Evolutionary conservation across 1,284 basidiomycete genomes (phyloP), one percentile per base, ranked within the genome.

Genomic region (Gomphus bonarii): DNA sequence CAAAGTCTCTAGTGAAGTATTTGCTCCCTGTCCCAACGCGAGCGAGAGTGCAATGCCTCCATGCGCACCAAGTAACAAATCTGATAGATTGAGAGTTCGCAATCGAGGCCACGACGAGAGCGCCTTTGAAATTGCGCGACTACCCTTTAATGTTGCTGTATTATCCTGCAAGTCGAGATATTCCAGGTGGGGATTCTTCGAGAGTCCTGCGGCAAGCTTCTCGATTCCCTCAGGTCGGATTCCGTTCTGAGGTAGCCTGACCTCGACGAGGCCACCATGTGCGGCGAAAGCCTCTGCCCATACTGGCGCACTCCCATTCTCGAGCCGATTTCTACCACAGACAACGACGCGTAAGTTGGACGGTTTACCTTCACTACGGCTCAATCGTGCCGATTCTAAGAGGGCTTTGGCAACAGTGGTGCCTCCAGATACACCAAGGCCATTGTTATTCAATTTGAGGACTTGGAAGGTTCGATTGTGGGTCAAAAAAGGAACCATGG

Each of bases 381-480:
- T 82, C 57, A 85, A 75, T 58, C 79, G 73, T 1, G 93, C 95
- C 36, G 91, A 91, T 62, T 82, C 80, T 44, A 82, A 72, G 11
- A 99, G 75, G 12, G 97, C 97, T 54, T 85, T 77, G 42, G 97
- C 92, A 63, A 99, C 82, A 64, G 90, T 84, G 22, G 75, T 76
- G 43, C 95, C 97, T 28, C 95, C 97, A 10, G 81, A 84, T 25
- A 92, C 88, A n/a, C 97, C 97, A 35, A 99, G 82, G 33, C 95
- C 95, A 71, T 98, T 99, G 77, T 99, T 99, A 73, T 92, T 97
- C 61, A 99, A 82, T 66, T 87, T 89, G 67, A 99, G 82, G 58
- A 91, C 78, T 66, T 86, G 81, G 72, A 94, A 82, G 61, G 77
- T 79, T 55, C 82, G 84, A 69, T 92, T 95, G 64, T 84, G 75